Conservation (phyloP, 495 filamentous ascomycete species). For the Penicillium silybi region DNA sequence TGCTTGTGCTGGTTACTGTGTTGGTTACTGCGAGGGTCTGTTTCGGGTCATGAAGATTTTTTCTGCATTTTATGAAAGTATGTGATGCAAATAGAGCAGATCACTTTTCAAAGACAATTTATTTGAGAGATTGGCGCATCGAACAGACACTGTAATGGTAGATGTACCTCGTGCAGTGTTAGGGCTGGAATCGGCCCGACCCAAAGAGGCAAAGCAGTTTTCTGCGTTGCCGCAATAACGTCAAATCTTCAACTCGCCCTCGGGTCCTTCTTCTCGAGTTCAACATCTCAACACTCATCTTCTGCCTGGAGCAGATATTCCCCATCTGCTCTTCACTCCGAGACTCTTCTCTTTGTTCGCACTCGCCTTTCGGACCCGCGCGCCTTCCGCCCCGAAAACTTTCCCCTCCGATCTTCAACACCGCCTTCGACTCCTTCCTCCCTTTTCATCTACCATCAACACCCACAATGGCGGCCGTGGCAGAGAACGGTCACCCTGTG, state of each 20-base stretch:
- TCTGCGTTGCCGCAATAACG: constrained; percentile 31
- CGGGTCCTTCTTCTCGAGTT: constrained; percentile 16
- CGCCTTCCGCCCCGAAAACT: constrained; percentile 33
- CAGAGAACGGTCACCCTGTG: constrained; percentile 40
- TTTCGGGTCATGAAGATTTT: constrained; percentile 3
- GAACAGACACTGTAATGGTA: background rate
- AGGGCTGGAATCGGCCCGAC: constrained; percentile 16
- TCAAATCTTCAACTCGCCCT: constrained; percentile 31
- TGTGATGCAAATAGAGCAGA: background rate
- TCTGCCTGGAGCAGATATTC: constrained; percentile 48
- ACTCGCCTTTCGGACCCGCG: constrained; percentile 16
- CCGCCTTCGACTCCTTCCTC: constrained; percentile 15
- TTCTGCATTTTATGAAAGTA: constrained; percentile 14
- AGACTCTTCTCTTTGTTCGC: background rate
- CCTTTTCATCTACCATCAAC: constrained; percentile 14
- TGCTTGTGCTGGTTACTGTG: background rate
- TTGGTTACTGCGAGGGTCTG: background rate
- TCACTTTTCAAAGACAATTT: no score
- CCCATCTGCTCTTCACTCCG: background rate
- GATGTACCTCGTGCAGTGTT: background rate
- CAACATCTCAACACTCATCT: constrained; percentile 3
- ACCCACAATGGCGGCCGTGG: constrained; percentile 38
- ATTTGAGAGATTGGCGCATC: background rate
- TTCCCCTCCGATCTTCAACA: constrained; percentile 15
- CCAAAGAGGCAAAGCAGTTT: constrained; percentile 40